These are phyloP conservation scores for Picochlorum sp. DNA, from an alignment of 139 green algal genomes.

Conservation along the genomic window DNA sequence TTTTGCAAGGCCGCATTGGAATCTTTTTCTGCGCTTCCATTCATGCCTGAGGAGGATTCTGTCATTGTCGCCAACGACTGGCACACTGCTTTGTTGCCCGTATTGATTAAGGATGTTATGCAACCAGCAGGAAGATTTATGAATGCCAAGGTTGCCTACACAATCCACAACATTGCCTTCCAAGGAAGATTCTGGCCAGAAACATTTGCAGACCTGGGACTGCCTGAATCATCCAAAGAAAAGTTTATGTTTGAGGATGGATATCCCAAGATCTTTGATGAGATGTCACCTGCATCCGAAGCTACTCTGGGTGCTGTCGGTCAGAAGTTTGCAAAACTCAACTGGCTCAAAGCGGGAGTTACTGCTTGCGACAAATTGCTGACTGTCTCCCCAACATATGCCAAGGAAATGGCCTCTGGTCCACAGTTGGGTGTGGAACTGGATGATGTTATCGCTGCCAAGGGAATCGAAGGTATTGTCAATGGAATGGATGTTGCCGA, in stretches of 20 bases:
- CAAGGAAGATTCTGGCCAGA: constrained; percentile 67
- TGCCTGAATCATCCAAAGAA: constrained; percentile 42
- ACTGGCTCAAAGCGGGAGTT: constrained; percentile 93
- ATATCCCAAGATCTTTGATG: constrained; percentile 64
- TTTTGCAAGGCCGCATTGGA: constrained; percentile 88
- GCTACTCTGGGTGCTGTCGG: constrained; percentile 7
- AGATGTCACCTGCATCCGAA: constrained; percentile 35
- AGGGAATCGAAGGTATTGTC: constrained; percentile 90
- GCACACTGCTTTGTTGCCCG: constrained; percentile 68
- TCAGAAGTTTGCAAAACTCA: constrained; percentile 75
- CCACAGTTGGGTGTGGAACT: constrained; percentile 80
- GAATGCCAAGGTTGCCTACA: constrained; percentile 68
- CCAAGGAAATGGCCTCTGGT: constrained; percentile 73
- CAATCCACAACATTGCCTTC: constrained; percentile 97
- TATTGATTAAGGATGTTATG: constrained; percentile 83
- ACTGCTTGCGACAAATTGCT: constrained; percentile 79
- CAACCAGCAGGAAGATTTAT: constrained; percentile 65
- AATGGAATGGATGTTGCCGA: constrained; percentile 96
- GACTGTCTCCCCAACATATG: constrained; percentile 96
- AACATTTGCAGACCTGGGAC: constrained; percentile 53
- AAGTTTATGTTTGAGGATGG: constrained; percentile 83
- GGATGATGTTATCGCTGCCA: constrained; percentile 48
- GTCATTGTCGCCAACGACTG: constrained; percentile 94
- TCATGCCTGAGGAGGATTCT: constrained; percentile 80
- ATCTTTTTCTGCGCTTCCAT: constrained; percentile 57